Evolutionary conservation across 345 rosid species (phyloP).

Genomic region (Ceriops tagal): DNA sequence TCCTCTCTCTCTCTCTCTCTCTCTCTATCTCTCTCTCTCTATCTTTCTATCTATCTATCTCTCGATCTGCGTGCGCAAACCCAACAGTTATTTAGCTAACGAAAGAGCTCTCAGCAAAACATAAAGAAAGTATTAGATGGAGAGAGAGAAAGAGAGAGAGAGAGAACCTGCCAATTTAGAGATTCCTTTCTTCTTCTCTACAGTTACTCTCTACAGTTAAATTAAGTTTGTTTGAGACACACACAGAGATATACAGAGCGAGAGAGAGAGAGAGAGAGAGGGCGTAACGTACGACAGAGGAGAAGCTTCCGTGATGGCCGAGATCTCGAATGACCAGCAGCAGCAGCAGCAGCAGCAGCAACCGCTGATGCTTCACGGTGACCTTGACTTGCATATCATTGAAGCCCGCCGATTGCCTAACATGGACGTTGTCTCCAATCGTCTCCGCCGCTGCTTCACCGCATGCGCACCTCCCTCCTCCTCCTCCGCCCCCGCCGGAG

Average conservation of each 20-base stretch:
- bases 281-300: too few relatives aligned
- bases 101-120: too few relatives aligned
- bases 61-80: too few relatives aligned
- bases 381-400: constrained; percentile 61
- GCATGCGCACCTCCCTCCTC: constrained; percentile 22
- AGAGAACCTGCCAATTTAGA: too few relatives aligned
- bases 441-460: constrained; percentile 45
- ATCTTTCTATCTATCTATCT: too few relatives aligned
- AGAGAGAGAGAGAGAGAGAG: background rate
- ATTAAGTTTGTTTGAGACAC: background rate
- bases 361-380: constrained; percentile 57
- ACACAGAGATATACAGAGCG: background rate
- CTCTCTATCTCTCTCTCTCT: too few relatives aligned
- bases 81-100: too few relatives aligned
- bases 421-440: constrained; percentile 55
- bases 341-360: background rate
- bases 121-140: too few relatives aligned
- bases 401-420: constrained; percentile 63
- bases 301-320: constrained; percentile 14
- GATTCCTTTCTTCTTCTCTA: too few relatives aligned
- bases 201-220: too few relatives aligned
- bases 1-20: too few relatives aligned
- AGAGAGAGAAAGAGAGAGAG: too few relatives aligned
- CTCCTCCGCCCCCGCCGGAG: background rate
- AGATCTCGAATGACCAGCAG: constrained; percentile 5